Evolutionary conservation across 73 alveolate genomes (phyloP).

Genomic region (Blepharisma japonicum): DNA sequence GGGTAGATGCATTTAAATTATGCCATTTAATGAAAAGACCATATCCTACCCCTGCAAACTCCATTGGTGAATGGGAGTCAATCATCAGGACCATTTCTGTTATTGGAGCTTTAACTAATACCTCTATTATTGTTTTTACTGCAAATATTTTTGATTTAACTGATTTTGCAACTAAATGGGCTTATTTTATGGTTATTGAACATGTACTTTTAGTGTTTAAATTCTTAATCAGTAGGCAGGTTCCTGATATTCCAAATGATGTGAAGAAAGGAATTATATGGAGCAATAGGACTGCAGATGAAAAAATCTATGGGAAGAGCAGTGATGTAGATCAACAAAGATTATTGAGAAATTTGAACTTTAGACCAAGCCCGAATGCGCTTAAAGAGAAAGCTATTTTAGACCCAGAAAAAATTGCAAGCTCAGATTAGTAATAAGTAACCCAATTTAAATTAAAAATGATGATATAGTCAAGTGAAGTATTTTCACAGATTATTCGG

Average conservation of each 20-base stretch:
- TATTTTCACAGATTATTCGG: too few species aligned
- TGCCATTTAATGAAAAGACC: constrained; percentile 28
- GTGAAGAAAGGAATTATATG: neutral
- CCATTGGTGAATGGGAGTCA: constrained; percentile 27
- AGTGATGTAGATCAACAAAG: constrained; percentile 28
- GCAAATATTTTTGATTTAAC: neutral
- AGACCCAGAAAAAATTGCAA: too few species aligned
- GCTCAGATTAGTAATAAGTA: too few species aligned
- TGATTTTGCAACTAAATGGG: constrained; percentile 2
- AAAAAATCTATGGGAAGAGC: neutral
- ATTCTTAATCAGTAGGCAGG: neutral
- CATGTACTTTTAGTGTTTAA: constrained; percentile 25
- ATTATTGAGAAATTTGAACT: neutral
- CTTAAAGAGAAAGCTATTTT: too few species aligned
- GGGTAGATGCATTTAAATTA: constrained; percentile 30
- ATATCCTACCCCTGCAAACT: constrained; percentile 22
- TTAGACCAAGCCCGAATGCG: neutral
- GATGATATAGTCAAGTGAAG: too few species aligned
- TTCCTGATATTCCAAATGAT: constrained; percentile 17
- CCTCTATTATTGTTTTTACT: constrained; percentile 27
- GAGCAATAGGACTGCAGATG: neutral
- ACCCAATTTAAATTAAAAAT: too few species aligned
- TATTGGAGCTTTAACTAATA: constrained; percentile 25
- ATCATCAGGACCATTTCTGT: neutral
- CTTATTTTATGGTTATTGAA: constrained; percentile 17